These are phyloP conservation scores for Wickerhamiella vanderwaltii DNA, from an alignment of 805 yeast species.

Conservation along the genomic window DNA sequence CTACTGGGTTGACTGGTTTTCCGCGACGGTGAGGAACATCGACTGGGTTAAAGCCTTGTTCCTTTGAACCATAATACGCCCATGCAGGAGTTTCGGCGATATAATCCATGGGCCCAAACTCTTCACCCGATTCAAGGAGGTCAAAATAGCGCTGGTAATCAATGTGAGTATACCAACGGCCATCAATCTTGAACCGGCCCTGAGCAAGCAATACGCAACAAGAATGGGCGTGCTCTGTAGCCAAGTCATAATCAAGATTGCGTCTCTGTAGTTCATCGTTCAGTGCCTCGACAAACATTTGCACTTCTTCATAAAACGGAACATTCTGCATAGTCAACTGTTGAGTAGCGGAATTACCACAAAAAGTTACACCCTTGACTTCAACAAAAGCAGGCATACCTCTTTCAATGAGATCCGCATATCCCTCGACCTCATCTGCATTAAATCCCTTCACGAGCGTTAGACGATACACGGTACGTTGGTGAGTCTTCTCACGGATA, in stretches of 20 bases:
- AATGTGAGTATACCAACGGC: conserved; percentile 80
- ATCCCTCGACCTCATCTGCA: conserved; percentile 59
- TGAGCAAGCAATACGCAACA: conserved; percentile 84
- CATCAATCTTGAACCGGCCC: conserved; percentile 52
- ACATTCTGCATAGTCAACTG: conserved; percentile 92
- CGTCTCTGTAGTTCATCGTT: conserved; percentile 49
- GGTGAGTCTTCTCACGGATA: conserved; percentile 61
- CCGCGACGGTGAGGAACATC: conserved; percentile 41
- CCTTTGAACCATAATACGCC: conserved; percentile 79
- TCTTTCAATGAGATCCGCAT: conserved; percentile 73
- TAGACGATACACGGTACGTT: conserved; percentile 80
- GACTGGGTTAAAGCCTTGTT: conserved; percentile 83
- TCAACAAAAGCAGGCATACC: conserved; percentile 83
- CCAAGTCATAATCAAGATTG: conserved; percentile 65
- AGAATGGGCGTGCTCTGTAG: conserved; percentile 92
- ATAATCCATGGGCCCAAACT: conserved; percentile 71
- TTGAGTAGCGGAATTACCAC: conserved; percentile 86
- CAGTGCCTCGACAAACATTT: conserved; percentile 53
- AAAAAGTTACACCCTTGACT: conserved; percentile 89
- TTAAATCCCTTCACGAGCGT: conserved; percentile 90
- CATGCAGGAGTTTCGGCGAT: conserved; percentile 71
- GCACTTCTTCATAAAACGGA: conserved; percentile 87
- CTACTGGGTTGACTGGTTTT: conserved; percentile 34
- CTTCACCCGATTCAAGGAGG: conserved; percentile 49
- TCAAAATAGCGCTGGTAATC: conserved; percentile 68